Evolutionary conservation across 2,329 filamentous ascomycete genomes (phyloP).

Genomic region (Pseudogymnoascus sp.): DNA sequence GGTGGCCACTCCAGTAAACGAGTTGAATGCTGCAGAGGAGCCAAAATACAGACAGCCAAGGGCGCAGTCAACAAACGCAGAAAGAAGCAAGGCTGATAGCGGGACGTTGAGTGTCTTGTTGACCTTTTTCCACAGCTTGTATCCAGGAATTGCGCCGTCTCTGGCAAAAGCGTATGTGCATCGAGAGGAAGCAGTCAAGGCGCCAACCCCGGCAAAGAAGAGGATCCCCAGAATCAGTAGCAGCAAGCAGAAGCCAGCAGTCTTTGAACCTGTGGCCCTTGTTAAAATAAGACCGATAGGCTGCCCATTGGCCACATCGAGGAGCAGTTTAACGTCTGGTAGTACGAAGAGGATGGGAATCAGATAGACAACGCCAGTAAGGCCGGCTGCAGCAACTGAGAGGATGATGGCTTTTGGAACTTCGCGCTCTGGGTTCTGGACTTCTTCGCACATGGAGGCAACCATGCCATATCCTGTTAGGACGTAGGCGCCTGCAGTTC

Average conservation of each 20-base stretch:
- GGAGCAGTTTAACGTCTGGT: constrained; percentile 55
- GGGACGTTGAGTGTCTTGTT: constrained; percentile 60
- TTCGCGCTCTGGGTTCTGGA: constrained; percentile 58
- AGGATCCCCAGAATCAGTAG: constrained; percentile 70
- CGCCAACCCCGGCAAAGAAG: constrained; percentile 67
- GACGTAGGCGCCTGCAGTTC: constrained; percentile 37
- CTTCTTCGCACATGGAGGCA: constrained; percentile 63
- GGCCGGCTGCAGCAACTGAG: constrained; percentile 55
- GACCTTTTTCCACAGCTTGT: constrained; percentile 56
- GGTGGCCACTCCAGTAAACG: constrained; percentile 70
- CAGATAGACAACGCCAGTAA: constrained; percentile 59
- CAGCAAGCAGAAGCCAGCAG: constrained; percentile 65
- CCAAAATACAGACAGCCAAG: constrained; percentile 75
- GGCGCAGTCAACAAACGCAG: constrained; percentile 58
- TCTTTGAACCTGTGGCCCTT: constrained; percentile 61
- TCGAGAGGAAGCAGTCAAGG: constrained; percentile 63
- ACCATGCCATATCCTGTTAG: constrained; percentile 63
- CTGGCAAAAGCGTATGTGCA: constrained; percentile 71
- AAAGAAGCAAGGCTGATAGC: constrained; percentile 59
- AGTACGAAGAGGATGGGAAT: constrained; percentile 70
- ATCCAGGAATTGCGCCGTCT: constrained; percentile 65
- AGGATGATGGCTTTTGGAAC: constrained; percentile 64
- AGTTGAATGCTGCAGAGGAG: constrained; percentile 66
- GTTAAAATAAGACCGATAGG: constrained; percentile 72
- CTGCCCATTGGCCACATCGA: constrained; percentile 60